Evolutionary conservation across 208 protist genomes (phyloP), one percentile per base, ranked within the genome.

Genomic region (Leishmania turanica): DNA sequence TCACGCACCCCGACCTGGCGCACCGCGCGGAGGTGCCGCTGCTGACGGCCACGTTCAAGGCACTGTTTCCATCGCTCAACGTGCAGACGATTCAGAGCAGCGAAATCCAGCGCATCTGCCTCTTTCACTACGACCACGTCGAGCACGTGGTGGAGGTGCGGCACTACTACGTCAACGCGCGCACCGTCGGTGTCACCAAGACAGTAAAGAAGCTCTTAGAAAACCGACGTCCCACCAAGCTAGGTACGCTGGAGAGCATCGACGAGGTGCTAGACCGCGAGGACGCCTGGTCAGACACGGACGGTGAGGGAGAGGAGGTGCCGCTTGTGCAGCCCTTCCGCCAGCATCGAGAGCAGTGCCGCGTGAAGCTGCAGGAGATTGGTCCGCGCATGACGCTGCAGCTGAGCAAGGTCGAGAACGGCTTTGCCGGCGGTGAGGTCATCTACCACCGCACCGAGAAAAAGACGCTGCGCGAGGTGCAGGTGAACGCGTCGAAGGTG

Each of bases 261-360:
- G 93, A 97, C 78, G 88, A 95, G 27, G 85, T 98, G 34, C 81
- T 97, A 21, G 93, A 97, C 75, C 86, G 92, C 42, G 92, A 97
- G 79, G 96, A 95, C 72, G 89, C 87, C 24, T 96, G 92, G 91
- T 97, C 92, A 19, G 94, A 97, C 88, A 97, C 96, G 1, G 96
- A 98, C 71, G 96, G 94, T 37, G 96, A 98, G 80, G 94, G 96
- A 3, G 94, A 97, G 86, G 96, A 97, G 80, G 94, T 98, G 64
- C 90, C 92, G 34, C 89, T 98, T 17, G 90, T 86, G 17, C 89
- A 94, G 84, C 95, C 93, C 17, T 97, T 97, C 83, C 92, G 94
- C 45, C 91, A 97, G 77, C 93, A 97, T 84, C 85, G 88, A 60
- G 93, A 94, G 51, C 92, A 97, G 90, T 97, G 94, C 87, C 93